Evolutionary conservation across 192 early-diverging fungal genomes (phyloP).

Genomic region (Coemansia sp.): DNA sequence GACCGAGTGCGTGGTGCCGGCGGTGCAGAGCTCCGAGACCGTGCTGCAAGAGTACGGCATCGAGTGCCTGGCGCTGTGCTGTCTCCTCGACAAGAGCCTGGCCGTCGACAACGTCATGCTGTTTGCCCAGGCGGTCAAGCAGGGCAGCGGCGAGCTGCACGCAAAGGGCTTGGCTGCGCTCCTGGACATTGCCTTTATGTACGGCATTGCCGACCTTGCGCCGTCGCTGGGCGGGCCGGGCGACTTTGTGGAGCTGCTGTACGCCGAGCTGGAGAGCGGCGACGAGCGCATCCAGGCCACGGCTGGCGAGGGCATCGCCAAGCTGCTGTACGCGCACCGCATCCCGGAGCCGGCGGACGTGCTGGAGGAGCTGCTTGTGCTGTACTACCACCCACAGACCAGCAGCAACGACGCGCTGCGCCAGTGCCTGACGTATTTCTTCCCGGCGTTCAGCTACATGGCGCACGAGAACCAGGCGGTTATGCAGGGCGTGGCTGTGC

Average conservation of each 20-base stretch:
- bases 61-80: conserved; percentile 79
- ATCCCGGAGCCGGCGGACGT: conserved; percentile 46
- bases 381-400: conserved; percentile 81
- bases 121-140: conserved; percentile 65
- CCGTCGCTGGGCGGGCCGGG: conserved; percentile 36
- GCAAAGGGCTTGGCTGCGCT: conserved; percentile 69
- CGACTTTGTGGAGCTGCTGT: conserved; percentile 51
- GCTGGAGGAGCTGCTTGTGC: conserved; percentile 69
- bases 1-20: conserved; percentile 70
- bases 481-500: conserved; percentile 59
- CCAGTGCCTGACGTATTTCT: conserved; percentile 88
- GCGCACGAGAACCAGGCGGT: conserved; percentile 66
- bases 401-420: conserved; percentile 64
- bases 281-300: conserved; percentile 63
- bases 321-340: conserved; percentile 62
- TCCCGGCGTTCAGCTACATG: conserved; percentile 82
- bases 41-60: conserved; percentile 74
- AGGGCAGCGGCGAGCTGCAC: conserved; percentile 55
- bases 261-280: conserved; percentile 59
- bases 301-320: conserved; percentile 74
- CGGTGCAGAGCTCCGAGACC: conserved; percentile 64
- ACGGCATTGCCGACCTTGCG: conserved; percentile 49
- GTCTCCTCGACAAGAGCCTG: conserved; percentile 71
- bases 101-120: conserved; percentile 69
- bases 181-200: conserved; percentile 51